Conservation (phyloP, 2,329 filamentous ascomycete genomes). For the Macrophomina pseudophaseolina region DNA sequence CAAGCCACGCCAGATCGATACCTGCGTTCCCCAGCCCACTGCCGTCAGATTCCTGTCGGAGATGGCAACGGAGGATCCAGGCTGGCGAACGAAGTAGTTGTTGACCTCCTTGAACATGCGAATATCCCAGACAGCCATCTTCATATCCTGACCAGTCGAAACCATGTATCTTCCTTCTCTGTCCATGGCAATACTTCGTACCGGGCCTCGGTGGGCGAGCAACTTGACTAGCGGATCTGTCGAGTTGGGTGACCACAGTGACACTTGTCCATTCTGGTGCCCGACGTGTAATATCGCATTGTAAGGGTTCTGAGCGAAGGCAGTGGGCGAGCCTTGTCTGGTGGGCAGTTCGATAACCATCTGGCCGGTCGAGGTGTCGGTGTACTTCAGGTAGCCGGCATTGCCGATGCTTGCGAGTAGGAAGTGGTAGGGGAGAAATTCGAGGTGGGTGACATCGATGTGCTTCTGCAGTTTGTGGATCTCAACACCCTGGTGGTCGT, state of each 20-base stretch:
- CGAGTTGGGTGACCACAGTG: slow-evolving; percentile 93
- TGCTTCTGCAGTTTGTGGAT: slow-evolving; percentile 90
- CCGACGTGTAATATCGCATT: slow-evolving; percentile 93
- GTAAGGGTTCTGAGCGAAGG: slow-evolving; percentile 85
- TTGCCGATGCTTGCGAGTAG: slow-evolving; percentile 74
- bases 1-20: slow-evolving; percentile 88
- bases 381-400: slow-evolving; percentile 87
- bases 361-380: slow-evolving; percentile 92
- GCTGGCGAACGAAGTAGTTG: slow-evolving; percentile 82
- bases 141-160: slow-evolving; percentile 83
- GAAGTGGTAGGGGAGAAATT: slow-evolving; percentile 96
- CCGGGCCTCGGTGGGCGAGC: slow-evolving; percentile 85
- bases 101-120: slow-evolving; percentile 93
- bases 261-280: slow-evolving; percentile 93
- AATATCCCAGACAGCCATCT: slow-evolving; percentile 96
- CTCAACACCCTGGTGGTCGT: slow-evolving; percentile 89
- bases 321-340: slow-evolving; percentile 79
- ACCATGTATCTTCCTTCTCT: slow-evolving; percentile 95
- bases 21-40: slow-evolving; percentile 87
- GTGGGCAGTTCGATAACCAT: slow-evolving; percentile 86
- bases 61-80: slow-evolving; percentile 82
- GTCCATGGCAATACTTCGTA: slow-evolving; percentile 83
- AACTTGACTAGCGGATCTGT: slow-evolving; percentile 87
- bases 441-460: slow-evolving; percentile 88
- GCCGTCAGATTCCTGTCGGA: slow-evolving; percentile 88